These are phyloP conservation scores for Fusarium sp. DNA, from an alignment of 2,329 filamentous ascomycete genomes.

Conservation along the genomic window DNA sequence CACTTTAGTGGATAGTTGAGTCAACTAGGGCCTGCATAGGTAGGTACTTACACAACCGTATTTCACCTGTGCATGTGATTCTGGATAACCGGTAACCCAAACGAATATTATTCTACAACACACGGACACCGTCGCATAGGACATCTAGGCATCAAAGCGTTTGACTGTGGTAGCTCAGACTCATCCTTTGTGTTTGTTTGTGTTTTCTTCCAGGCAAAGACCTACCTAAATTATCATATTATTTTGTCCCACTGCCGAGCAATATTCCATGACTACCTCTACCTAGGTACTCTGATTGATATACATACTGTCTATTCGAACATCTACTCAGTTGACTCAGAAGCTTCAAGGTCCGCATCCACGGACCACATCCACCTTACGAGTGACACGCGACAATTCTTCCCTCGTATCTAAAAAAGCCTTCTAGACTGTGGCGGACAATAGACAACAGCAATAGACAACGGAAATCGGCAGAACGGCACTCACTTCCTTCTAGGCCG, in stretches of 20 bases:
- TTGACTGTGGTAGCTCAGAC: background rate
- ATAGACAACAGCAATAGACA: constrained; percentile 5
- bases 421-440: constrained; percentile 32
- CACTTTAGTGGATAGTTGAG: constrained; percentile 23
- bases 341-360: constrained; percentile 8
- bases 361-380: constrained; percentile 12
- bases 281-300: background rate
- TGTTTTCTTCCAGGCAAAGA: background rate
- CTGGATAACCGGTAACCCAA: constrained; percentile 1
- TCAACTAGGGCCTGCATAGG: background rate
- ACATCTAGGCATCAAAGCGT: background rate
- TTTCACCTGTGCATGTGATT: constrained; percentile 32
- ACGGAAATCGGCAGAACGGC: constrained; percentile 7
- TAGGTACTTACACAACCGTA: constrained; percentile 5
- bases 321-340: background rate
- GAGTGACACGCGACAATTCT: constrained; percentile 35
- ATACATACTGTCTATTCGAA: background rate
- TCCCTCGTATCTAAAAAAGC: constrained; percentile 30
- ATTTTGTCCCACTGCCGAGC: background rate
- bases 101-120: background rate
- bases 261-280: background rate
- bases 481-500: constrained; percentile 31
- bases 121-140: background rate
- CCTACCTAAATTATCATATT: background rate
- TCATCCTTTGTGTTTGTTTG: background rate